Conservation (phyloP, 164 flowering plant genomes). For the Houttuynia cordata region DNA sequence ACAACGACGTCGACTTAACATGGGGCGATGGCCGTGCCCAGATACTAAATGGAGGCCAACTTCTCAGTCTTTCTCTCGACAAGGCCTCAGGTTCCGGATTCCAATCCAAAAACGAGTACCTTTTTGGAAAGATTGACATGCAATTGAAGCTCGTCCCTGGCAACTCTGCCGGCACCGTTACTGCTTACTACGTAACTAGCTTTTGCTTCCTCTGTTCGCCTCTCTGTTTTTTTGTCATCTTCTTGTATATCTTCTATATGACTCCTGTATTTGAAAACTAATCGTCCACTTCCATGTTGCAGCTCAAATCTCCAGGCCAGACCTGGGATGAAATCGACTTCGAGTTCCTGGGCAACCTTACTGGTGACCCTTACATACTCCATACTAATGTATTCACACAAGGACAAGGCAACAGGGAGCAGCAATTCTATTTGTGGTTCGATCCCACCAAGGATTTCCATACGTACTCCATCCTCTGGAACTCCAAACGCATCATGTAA, state of each 20-base stretch:
- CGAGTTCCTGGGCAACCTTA: slow-evolving; percentile 7
- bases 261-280: too few species aligned
- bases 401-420: slow-evolving; percentile 8
- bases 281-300: background rate
- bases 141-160: slow-evolving; percentile 6
- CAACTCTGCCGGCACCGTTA: slow-evolving; percentile 10
- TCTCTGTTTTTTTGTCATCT: too few species aligned
- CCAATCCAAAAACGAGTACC: slow-evolving; percentile 5
- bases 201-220: background rate
- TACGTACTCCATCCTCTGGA: slow-evolving; percentile 10
- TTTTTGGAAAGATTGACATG: slow-evolving; percentile 8
- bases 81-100: slow-evolving; percentile 6
- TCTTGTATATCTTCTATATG: too few species aligned
- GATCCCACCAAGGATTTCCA: slow-evolving; percentile 7
- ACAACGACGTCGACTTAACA: slow-evolving; percentile 6
- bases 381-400: slow-evolving; percentile 5
- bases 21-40: slow-evolving; percentile 5
- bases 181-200: slow-evolving; percentile 6
- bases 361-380: slow-evolving; percentile 4
- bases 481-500: slow-evolving; percentile 10
- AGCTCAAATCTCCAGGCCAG: slow-evolving; percentile 5
- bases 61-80: slow-evolving; percentile 4
- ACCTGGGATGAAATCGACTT: slow-evolving; percentile 6
- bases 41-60: slow-evolving; percentile 1
- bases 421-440: slow-evolving; percentile 9